Evolutionary conservation across 2,329 filamentous ascomycete genomes (phyloP).

Genomic region (Diplodia scrobiculata): DNA sequence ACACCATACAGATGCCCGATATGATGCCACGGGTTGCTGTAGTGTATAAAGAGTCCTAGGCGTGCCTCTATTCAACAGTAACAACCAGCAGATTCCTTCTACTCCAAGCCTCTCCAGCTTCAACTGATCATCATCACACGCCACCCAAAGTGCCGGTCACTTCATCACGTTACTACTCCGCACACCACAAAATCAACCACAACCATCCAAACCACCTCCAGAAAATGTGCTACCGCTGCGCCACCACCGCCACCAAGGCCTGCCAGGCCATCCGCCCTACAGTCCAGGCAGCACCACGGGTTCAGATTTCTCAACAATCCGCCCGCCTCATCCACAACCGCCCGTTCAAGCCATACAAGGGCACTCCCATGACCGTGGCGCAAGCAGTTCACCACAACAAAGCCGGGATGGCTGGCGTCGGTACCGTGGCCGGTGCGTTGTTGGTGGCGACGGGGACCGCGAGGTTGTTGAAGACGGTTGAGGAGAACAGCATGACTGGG

Average conservation of each 20-base stretch:
- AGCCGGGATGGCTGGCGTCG: constrained; percentile 12
- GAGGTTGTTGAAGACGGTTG: not conserved
- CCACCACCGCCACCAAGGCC: constrained; percentile 5
- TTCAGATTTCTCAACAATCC: not conserved
- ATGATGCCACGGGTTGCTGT: not conserved
- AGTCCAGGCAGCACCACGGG: not conserved
- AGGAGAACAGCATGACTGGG: not conserved
- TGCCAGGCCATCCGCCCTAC: constrained; percentile 6
- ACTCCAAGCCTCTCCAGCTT: not conserved
- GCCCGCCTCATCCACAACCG: constrained; percentile 18
- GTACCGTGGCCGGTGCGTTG: not conserved
- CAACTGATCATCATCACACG: not conserved
- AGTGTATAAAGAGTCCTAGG: not conserved
- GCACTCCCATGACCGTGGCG: constrained; percentile 6
- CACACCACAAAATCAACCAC: not conserved
- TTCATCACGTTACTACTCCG: not conserved
- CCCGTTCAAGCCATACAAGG: constrained; percentile 17
- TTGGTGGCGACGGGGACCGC: not conserved
- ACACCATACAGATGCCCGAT: constrained; percentile 11
- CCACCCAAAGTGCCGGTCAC: constrained; percentile 20
- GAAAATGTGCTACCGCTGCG: constrained; percentile 12
- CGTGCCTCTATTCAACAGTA: not conserved
- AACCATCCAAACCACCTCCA: too few species aligned
- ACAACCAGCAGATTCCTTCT: not conserved
- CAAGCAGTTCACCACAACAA: constrained; percentile 15